Percentiles rank a stretch among this genome's conserved stretches.
These are phyloP conservation scores for Klebsormidium nitens DNA, from an alignment of 139 green algal genomes.

Conservation along the genomic window DNA sequence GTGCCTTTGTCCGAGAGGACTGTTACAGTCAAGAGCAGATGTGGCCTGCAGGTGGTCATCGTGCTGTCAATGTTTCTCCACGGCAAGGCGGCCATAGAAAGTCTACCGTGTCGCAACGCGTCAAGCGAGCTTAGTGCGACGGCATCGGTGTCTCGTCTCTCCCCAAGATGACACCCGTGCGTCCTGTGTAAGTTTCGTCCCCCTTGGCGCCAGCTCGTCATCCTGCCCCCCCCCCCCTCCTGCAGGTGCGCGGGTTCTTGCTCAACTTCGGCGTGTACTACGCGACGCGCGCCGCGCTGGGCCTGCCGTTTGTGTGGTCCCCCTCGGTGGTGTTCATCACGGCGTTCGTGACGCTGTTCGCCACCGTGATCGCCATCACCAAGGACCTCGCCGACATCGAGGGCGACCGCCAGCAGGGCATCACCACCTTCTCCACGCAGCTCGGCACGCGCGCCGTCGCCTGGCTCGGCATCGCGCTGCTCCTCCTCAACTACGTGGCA, in stretches of 20 bases:
- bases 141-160: too few species aligned
- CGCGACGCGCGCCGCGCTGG: slow-evolving; percentile 81
- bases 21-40: too few species aligned
- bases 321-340: slow-evolving; percentile 88
- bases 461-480: slow-evolving; percentile 61
- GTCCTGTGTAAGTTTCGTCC: too few species aligned
- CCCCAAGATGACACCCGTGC: too few species aligned
- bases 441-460: slow-evolving; percentile 67
- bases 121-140: too few species aligned
- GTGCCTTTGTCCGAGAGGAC: too few species aligned
- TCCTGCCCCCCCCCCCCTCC: too few species aligned
- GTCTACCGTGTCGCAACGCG: too few species aligned
- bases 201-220: too few species aligned
- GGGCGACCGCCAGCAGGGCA: slow-evolving; percentile 72
- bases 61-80: too few species aligned
- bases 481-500: slow-evolving; percentile 83
- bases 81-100: too few species aligned
- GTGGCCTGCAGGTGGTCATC: too few species aligned
- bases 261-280: slow-evolving; percentile 99
- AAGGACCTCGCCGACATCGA: slow-evolving; percentile 97
- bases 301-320: slow-evolving; percentile 77
- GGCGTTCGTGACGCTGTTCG: slow-evolving; percentile 94
- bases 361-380: slow-evolving; percentile 92
- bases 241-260: slow-evolving; percentile 81
- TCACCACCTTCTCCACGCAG: slow-evolving; percentile 81